Percentiles rank a stretch among this genome's conserved stretches.
Conservation (phyloP, 441 rosid genomes). For the Populus hybrid region DNA sequence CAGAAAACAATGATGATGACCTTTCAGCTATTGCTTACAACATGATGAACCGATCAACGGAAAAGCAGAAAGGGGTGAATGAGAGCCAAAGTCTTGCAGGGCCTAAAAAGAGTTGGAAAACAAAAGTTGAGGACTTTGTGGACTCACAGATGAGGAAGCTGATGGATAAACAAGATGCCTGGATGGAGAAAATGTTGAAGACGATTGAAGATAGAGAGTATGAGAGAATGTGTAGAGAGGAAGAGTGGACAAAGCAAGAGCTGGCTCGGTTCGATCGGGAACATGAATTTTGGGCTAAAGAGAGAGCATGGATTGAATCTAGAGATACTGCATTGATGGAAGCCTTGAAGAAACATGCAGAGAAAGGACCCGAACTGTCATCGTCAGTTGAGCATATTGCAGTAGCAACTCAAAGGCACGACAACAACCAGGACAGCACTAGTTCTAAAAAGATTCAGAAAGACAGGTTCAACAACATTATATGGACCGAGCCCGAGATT, state of each 20-base stretch:
- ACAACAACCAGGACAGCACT: background rate
- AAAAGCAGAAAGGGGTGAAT: constrained; percentile 20
- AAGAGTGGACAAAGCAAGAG: constrained; percentile 51
- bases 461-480: background rate
- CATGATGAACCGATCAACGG: constrained; percentile 33
- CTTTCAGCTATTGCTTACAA: constrained; percentile 40
- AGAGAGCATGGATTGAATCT: constrained; percentile 52
- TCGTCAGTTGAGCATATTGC: constrained; percentile 19
- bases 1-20: constrained; percentile 35
- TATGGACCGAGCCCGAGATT: constrained; percentile 40
- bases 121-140: constrained; percentile 45
- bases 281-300: constrained; percentile 47
- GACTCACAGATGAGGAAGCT: constrained; percentile 42
- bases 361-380: constrained; percentile 17
- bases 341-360: constrained; percentile 31
- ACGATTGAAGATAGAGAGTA: constrained; percentile 48
- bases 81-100: constrained; percentile 21
- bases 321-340: constrained; percentile 49
- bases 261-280: constrained; percentile 33
- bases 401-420: constrained; percentile 8
- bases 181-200: constrained; percentile 60
- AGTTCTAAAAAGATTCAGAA: constrained; percentile 9
- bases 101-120: constrained; percentile 34
- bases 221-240: constrained; percentile 40
- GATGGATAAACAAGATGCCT: constrained; percentile 46